These are phyloP conservation scores for Clavispora santaluciae DNA, from an alignment of 805 yeast species.

Conservation along the genomic window DNA sequence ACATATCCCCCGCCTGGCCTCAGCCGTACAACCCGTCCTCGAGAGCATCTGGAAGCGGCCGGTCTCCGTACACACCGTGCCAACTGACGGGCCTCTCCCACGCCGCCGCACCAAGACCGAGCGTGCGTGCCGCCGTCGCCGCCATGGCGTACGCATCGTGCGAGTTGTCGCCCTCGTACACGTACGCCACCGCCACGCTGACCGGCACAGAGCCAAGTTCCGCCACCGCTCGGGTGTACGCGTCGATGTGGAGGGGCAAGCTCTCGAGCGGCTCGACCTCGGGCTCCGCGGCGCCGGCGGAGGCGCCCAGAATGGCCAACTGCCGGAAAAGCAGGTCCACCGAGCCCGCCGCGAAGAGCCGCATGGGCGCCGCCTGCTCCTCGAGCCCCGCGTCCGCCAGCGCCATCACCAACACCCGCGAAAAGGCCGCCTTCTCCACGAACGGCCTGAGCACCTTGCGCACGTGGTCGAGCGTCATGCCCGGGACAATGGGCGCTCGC, in stretches of 20 bases:
- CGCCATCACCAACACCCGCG: constrained; percentile 53
- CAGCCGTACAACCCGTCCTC: constrained; percentile 75
- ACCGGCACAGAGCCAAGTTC: constrained; percentile 9
- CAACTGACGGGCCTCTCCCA: constrained; percentile 71
- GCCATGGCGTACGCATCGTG: constrained; percentile 60
- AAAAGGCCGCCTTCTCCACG: constrained; percentile 35
- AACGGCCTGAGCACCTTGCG: constrained; percentile 48
- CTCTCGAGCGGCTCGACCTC: not conserved
- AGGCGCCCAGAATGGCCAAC: constrained; percentile 17
- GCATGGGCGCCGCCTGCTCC: constrained; percentile 20
- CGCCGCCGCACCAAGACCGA: constrained; percentile 14
- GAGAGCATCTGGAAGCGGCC: constrained; percentile 58
- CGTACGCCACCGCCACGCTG: constrained; percentile 51
- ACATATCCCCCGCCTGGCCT: not conserved
- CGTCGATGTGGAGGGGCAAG: constrained; percentile 1
- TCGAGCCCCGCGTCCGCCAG: constrained; percentile 64
- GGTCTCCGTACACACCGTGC: constrained; percentile 79
- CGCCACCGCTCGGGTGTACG: constrained; percentile 7
- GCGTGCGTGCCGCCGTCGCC: constrained; percentile 23
- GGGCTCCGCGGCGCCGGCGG: constrained; percentile 6
- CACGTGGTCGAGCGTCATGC: constrained; percentile 47
- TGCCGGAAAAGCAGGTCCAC: constrained; percentile 24
- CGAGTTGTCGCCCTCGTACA: constrained; percentile 88
- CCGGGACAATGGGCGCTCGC: constrained; percentile 79
- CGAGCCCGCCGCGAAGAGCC: constrained; percentile 26